Evolutionary conservation across 2,329 filamentous ascomycete species (phyloP).

Genomic region (Scytalidium lignicola): DNA sequence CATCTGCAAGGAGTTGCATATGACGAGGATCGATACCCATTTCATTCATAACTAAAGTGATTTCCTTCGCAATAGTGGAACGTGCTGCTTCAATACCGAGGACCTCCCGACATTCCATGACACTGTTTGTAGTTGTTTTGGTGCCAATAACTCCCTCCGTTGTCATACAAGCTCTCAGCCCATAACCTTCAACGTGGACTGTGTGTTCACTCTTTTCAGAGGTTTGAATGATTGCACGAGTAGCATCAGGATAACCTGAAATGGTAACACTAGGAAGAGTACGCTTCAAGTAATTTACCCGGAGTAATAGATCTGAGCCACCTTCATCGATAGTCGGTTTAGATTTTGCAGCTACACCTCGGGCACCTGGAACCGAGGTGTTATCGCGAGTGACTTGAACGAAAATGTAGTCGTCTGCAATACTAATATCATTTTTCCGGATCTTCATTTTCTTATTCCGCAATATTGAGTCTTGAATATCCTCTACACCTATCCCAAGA

Average conservation of each 20-base stretch:
- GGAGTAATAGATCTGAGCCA: slow-evolving; percentile 63
- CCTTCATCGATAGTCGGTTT: slow-evolving; percentile 37
- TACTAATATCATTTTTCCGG: slow-evolving; percentile 57
- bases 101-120: slow-evolving; percentile 83
- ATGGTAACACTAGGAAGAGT: slow-evolving; percentile 79
- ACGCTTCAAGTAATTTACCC: slow-evolving; percentile 81
- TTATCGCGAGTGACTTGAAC: slow-evolving; percentile 51
- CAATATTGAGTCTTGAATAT: slow-evolving; percentile 73
- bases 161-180: slow-evolving; percentile 82
- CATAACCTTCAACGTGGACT: slow-evolving; percentile 92
- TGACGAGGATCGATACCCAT: slow-evolving; percentile 97
- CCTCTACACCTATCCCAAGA: slow-evolving; percentile 67
- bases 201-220: slow-evolving; percentile 63
- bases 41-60: slow-evolving; percentile 79
- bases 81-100: slow-evolving; percentile 94
- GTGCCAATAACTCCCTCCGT: slow-evolving; percentile 85
- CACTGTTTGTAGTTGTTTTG: slow-evolving; percentile 71
- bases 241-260: slow-evolving; percentile 80
- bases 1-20: slow-evolving; percentile 94
- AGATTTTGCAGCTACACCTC: slow-evolving; percentile 18
- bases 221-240: slow-evolving; percentile 83
- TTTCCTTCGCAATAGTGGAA: slow-evolving; percentile 83
- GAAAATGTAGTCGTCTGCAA: slow-evolving; percentile 61
- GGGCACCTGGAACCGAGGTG: slow-evolving; percentile 30
- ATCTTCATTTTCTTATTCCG: slow-evolving; percentile 81